phyloP scores from a whole-genome alignment of 129 eudicot species.

The Escallonia rubra region DNA sequence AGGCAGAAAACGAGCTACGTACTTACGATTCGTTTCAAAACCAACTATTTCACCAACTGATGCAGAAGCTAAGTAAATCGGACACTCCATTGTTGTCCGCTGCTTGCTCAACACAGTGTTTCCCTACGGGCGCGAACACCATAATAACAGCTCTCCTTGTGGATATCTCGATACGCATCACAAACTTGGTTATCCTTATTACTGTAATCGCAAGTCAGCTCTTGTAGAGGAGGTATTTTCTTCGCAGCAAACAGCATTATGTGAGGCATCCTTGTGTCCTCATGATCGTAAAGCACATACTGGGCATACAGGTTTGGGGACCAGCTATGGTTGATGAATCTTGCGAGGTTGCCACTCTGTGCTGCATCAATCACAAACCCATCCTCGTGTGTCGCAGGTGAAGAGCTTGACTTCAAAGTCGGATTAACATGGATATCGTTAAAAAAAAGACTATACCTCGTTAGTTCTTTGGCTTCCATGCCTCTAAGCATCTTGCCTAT shows the following conservation, averaged over 20 bases:
- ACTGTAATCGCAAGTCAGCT: conserved; percentile 8
- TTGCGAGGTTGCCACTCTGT: conserved; percentile 13
- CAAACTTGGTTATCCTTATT: conserved; percentile 16
- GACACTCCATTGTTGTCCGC: no score
- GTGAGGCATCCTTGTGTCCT: conserved; percentile 10
- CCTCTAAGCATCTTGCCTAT: conserved; percentile 7
- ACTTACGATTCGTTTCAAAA: no score
- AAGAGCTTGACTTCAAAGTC: no score
- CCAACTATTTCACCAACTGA: no score
- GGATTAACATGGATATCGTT: conserved; percentile 19
- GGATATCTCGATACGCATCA: conserved; percentile 23
- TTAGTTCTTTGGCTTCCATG: conserved; percentile 13
- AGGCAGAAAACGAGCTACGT: no score
- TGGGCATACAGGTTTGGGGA: conserved; percentile 19
- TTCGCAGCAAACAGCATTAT: conserved; percentile 17
- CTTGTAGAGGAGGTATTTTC: conserved; percentile 14
- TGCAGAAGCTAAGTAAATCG: no score
- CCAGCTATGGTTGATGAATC: conserved; percentile 17
- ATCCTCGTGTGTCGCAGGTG: not conserved
- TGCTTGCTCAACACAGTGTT: conserved; percentile 25
- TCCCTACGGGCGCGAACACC: conserved; percentile 24
- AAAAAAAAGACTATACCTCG: not conserved
- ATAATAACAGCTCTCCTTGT: conserved; percentile 28
- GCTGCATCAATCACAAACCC: not conserved
- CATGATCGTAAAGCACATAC: conserved; percentile 7